A percentile compares a stretch with the other conserved stretches of the same genome.
phyloP scores from a whole-genome alignment of 169 alveolate genomes.

The Cryptosporidium ubiquitum region DNA sequence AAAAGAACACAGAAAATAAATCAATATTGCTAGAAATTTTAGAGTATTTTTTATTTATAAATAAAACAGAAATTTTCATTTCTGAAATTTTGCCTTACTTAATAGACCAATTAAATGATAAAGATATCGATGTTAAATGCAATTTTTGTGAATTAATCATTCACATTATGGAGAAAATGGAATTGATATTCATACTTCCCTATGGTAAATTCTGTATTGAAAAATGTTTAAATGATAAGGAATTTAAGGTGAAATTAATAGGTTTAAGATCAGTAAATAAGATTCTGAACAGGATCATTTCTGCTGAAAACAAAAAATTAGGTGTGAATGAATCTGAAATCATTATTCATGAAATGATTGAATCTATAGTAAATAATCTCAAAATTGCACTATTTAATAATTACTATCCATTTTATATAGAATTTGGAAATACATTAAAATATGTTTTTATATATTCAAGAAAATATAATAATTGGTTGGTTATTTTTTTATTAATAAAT shows the following conservation, averaged over 20 bases:
- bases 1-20: background rate
- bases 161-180: background rate
- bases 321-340: background rate
- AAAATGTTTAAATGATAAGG: conserved; percentile 50
- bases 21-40: conserved; percentile 3
- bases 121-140: background rate
- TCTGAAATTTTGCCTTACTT: conserved; percentile 58
- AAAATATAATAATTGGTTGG: conserved; percentile 33
- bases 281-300: background rate
- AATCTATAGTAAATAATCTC: background rate
- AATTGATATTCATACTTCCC: conserved; percentile 23
- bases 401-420: conserved; percentile 8
- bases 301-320: background rate
- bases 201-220: conserved; percentile 65
- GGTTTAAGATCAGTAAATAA: conserved; percentile 18
- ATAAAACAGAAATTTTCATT: conserved; percentile 10
- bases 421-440: background rate
- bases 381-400: background rate
- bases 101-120: conserved; percentile 28
- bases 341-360: conserved; percentile 7
- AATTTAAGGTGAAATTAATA: background rate
- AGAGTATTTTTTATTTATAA: background rate
- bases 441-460: background rate
- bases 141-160: conserved; percentile 28
- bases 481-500: background rate